phyloP scores from a whole-genome alignment of 2,329 filamentous ascomycete species.

The Colletotrichum navitas region DNA sequence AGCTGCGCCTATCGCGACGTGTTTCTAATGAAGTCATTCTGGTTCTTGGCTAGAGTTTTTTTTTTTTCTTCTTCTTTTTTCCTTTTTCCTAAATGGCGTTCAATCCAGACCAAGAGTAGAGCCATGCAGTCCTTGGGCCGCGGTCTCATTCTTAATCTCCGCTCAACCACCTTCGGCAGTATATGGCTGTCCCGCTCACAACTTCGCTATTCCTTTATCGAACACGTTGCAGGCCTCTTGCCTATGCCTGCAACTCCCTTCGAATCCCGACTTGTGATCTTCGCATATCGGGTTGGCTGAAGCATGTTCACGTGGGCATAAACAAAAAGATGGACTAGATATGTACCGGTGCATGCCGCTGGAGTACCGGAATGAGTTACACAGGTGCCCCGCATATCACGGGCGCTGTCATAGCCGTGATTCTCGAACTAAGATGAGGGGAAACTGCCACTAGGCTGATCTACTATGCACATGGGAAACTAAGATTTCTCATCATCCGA shows the following conservation, averaged over 20 bases:
- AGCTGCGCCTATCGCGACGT: no score
- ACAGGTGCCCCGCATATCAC: neutral
- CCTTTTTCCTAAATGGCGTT: neutral
- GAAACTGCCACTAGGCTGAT: neutral
- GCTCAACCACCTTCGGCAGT: neutral
- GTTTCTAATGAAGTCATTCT: no score
- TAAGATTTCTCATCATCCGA: neutral
- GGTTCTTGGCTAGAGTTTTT: neutral
- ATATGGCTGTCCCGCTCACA: neutral
- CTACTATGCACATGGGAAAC: neutral
- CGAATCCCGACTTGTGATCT: no score
- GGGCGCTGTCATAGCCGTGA: neutral
- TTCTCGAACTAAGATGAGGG: slow-evolving; percentile 17
- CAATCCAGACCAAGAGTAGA: no score
- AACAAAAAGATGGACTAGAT: neutral
- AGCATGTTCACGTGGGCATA: neutral
- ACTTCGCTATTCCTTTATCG: no score
- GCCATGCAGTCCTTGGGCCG: neutral
- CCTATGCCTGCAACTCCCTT: neutral
- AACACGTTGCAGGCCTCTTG: neutral
- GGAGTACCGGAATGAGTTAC: neutral
- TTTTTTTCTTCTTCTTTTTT: no score
- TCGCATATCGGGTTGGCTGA: fast-evolving
- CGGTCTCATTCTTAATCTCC: neutral
- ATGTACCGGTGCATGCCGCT: neutral